These are phyloP conservation scores for Xylariaceae sp. DNA, from an alignment of 2,329 filamentous ascomycete genomes.

Conservation along the genomic window DNA sequence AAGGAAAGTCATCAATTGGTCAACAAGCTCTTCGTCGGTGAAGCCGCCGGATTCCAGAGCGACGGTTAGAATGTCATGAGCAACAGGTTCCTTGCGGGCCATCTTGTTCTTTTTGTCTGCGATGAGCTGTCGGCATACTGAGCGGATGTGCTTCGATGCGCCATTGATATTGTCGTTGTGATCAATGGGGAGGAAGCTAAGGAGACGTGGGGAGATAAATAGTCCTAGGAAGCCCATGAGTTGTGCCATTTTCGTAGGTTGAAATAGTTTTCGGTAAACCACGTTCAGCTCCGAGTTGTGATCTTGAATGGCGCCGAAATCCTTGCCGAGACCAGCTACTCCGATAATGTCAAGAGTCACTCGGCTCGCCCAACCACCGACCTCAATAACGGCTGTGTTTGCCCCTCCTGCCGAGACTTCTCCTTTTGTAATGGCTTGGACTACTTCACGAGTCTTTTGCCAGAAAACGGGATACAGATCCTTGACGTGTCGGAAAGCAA, in stretches of 20 bases:
- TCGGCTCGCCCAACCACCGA: slow-evolving; percentile 61
- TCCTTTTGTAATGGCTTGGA: slow-evolving; percentile 56
- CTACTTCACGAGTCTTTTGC: slow-evolving; percentile 67
- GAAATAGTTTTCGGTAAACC: slow-evolving; percentile 55
- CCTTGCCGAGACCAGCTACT: slow-evolving; percentile 64
- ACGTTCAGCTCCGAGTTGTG: slow-evolving; percentile 55
- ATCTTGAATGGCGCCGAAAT: slow-evolving; percentile 64
- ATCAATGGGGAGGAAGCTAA: slow-evolving; percentile 62
- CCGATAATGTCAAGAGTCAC: slow-evolving; percentile 74
- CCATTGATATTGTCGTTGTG: slow-evolving; percentile 62
- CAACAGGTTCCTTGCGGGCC: slow-evolving; percentile 39
- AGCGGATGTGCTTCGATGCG: slow-evolving; percentile 57
- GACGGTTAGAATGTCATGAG: slow-evolving; percentile 36
- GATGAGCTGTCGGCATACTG: slow-evolving; percentile 65
- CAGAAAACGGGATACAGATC: slow-evolving; percentile 82
- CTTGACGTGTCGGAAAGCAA: slow-evolving; percentile 82
- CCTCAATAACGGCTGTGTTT: slow-evolving; percentile 46
- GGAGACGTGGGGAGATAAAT: slow-evolving; percentile 60
- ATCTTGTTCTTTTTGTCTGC: slow-evolving; percentile 58
- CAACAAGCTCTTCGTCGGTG: slow-evolving; percentile 37
- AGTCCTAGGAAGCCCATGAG: slow-evolving; percentile 55
- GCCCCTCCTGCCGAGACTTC: slow-evolving; percentile 40
- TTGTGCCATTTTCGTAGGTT: slow-evolving; percentile 47
- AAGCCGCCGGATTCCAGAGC: slow-evolving; percentile 36
- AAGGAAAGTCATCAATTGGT: slow-evolving; percentile 41